Evolutionary conservation across 169 alveolate genomes (phyloP).

Genomic region (Amoebophrya sp.): DNA sequence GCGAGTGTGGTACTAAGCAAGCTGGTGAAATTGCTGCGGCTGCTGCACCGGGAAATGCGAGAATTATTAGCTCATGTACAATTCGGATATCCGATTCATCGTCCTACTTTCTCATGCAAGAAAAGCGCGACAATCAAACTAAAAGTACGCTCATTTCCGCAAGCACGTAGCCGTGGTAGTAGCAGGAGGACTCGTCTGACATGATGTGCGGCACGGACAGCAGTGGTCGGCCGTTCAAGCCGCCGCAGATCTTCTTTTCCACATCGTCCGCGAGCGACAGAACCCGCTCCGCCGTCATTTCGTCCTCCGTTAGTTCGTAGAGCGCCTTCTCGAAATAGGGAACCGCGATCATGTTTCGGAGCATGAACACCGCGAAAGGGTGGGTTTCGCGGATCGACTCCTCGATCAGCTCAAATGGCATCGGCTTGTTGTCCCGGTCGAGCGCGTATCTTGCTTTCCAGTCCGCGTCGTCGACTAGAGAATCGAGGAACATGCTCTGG

Average conservation of each 20-base stretch:
- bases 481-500: slow-evolving; percentile 29
- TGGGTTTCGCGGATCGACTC: background rate
- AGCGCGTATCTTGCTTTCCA: background rate
- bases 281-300: background rate
- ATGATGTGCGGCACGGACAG: slow-evolving; percentile 12
- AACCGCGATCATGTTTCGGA: slow-evolving; percentile 1
- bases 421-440: background rate
- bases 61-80: no score
- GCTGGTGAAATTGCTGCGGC: no score
- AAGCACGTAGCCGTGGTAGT: slow-evolving; percentile 32
- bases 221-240: background rate
- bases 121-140: no score
- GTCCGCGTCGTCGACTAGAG: slow-evolving; percentile 14
- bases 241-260: background rate
- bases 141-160: slow-evolving; percentile 24
- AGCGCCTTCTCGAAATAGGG: slow-evolving; percentile 28
- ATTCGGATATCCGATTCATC: no score
- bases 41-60: no score
- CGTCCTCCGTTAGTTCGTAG: slow-evolving; percentile 22
- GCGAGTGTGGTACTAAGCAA: no score
- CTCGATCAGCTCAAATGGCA: background rate
- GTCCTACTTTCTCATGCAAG: no score
- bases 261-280: background rate
- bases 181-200: background rate
- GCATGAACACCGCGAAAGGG: background rate